These are phyloP conservation scores for Aaosphaeria arxii DNA, from an alignment of 2,329 filamentous ascomycete genomes.

Conservation along the genomic window DNA sequence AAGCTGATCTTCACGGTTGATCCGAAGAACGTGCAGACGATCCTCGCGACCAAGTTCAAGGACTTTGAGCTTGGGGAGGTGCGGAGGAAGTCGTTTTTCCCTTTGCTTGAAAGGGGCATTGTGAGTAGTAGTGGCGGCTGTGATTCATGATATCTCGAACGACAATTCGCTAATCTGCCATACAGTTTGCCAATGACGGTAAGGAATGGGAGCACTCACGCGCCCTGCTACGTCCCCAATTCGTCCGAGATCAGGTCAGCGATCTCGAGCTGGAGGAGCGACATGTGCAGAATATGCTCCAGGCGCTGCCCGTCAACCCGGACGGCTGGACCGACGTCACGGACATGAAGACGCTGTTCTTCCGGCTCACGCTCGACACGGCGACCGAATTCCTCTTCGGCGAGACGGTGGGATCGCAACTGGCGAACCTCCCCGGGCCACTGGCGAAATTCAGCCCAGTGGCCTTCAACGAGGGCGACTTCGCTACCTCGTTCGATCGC, in stretches of 20 bases:
- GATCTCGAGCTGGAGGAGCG: slow-evolving; percentile 30
- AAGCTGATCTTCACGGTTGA: slow-evolving; percentile 34
- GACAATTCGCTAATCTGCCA: not conserved
- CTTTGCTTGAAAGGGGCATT: slow-evolving; percentile 41
- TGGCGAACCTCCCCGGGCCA: slow-evolving; percentile 17
- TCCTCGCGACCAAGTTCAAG: slow-evolving; percentile 45
- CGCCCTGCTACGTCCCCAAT: slow-evolving; percentile 35
- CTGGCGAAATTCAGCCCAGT: slow-evolving; percentile 7
- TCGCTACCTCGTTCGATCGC: slow-evolving; percentile 21
- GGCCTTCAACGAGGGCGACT: slow-evolving; percentile 15
- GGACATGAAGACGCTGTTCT: slow-evolving; percentile 40
- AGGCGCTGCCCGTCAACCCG: slow-evolving; percentile 11
- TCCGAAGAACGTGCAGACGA: slow-evolving; percentile 44
- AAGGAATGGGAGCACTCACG: slow-evolving; percentile 29
- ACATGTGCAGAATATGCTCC: slow-evolving; percentile 34
- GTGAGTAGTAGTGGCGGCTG: slow-evolving; percentile 10
- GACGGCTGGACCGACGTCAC: slow-evolving; percentile 23
- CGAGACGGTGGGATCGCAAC: slow-evolving; percentile 28
- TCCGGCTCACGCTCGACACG: slow-evolving; percentile 37
- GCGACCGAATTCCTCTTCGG: slow-evolving; percentile 39
- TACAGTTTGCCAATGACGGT: slow-evolving; percentile 29
- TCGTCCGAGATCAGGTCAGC: slow-evolving; percentile 28
- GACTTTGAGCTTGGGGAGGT: slow-evolving; percentile 41
- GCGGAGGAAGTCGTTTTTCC: slow-evolving; percentile 35
- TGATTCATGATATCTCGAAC: not conserved